Percentiles rank a stretch among this genome's conserved stretches.
Conservation (phyloP, 1,284 basidiomycete species). For the Rhodotorula sp. region DNA sequence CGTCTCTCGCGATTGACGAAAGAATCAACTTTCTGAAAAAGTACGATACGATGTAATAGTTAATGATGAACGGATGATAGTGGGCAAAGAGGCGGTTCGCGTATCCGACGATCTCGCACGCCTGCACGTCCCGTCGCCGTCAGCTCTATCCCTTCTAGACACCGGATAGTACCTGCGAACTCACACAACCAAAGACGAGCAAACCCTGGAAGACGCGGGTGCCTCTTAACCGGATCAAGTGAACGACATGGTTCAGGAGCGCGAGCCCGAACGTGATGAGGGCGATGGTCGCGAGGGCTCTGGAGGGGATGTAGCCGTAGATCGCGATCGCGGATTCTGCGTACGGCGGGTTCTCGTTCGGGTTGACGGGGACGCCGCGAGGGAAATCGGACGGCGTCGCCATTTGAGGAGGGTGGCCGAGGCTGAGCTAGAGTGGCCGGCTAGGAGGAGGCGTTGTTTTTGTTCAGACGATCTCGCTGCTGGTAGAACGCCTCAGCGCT, state of each 20-base stretch:
- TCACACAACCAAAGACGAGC: conserved; percentile 14
- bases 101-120: conserved; percentile 41
- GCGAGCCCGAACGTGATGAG: conserved; percentile 47
- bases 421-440: too few relatives aligned
- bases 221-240: conserved; percentile 27
- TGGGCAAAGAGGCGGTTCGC: conserved; percentile 26
- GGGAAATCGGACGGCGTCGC: background rate
- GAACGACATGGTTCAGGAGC: conserved; percentile 45
- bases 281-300: conserved; percentile 39
- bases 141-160: background rate
- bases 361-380: conserved; percentile 47
- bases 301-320: conserved; percentile 50
- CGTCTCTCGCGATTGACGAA: too few relatives aligned
- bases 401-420: background rate
- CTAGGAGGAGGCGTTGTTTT: too few relatives aligned
- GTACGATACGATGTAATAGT: conserved; percentile 38
- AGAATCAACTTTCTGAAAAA: background rate
- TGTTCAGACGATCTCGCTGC: too few relatives aligned
- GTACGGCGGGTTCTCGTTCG: conserved; percentile 44
- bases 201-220: conserved; percentile 38
- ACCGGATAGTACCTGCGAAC: background rate
- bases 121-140: conserved; percentile 13
- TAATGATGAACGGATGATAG: conserved; percentile 41
- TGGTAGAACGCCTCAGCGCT: background rate
- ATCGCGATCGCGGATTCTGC: conserved; percentile 49